Percentiles rank a stretch among this genome's conserved stretches.
These are phyloP conservation scores for Diutina scorzettiae DNA, from an alignment of 1,139 yeast genomes.

Conservation along the genomic window DNA sequence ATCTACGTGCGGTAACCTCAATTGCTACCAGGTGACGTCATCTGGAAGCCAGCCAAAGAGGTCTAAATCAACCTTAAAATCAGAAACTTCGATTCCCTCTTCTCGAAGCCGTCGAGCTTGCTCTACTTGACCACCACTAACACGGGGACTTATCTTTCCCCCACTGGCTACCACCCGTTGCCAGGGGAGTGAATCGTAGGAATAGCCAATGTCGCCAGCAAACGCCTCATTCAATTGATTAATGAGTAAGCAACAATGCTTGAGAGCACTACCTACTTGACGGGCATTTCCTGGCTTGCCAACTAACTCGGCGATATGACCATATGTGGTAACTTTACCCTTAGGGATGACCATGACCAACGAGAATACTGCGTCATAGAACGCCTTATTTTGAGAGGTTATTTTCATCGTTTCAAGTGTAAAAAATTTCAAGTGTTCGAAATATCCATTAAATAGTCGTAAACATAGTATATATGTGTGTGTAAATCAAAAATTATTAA, in stretches of 20 bases:
- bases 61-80: slow-evolving; percentile 28
- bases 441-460: neutral
- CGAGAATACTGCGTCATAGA: slow-evolving; percentile 50
- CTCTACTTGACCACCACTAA: slow-evolving; percentile 22
- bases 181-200: slow-evolving; percentile 48
- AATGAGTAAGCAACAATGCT: slow-evolving; percentile 22
- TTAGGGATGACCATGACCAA: slow-evolving; percentile 42
- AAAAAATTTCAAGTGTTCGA: neutral
- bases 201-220: neutral
- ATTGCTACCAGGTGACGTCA: slow-evolving; percentile 16
- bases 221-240: neutral
- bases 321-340: slow-evolving; percentile 63
- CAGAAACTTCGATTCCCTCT: slow-evolving; percentile 40
- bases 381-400: slow-evolving; percentile 39
- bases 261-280: slow-evolving; percentile 63
- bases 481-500: too few species aligned
- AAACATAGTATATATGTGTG: too few species aligned
- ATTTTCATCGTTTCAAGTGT: neutral
- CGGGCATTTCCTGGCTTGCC: slow-evolving; percentile 56
- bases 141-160: slow-evolving; percentile 52
- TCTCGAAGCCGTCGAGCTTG: slow-evolving; percentile 35
- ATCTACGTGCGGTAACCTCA: too few species aligned
- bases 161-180: slow-evolving; percentile 61
- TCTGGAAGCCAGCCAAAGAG: slow-evolving; percentile 65
- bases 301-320: slow-evolving; percentile 57